Evolutionary conservation across 192 early-diverging fungal genomes (phyloP).

Genomic region (Entophlyctis luteolus): DNA sequence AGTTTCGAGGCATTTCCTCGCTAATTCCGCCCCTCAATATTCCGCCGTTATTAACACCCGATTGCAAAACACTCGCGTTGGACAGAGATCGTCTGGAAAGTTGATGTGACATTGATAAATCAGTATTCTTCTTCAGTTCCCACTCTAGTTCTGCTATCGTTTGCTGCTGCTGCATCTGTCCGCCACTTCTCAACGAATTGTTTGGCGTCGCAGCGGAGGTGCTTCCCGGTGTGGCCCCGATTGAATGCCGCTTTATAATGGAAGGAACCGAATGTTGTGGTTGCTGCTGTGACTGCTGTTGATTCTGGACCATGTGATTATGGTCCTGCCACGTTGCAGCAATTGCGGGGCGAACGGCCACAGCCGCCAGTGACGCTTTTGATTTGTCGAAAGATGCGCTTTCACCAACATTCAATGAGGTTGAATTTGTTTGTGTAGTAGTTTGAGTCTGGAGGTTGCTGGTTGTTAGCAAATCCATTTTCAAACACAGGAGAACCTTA

Average conservation of each 20-base stretch:
- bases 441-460: background rate
- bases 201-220: too few species aligned
- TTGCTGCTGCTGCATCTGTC: background rate
- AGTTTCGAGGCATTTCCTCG: background rate
- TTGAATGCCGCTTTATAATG: background rate
- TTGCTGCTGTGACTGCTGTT: background rate
- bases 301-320: background rate
- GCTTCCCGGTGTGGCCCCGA: background rate
- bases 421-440: background rate
- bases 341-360: background rate
- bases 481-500: too few species aligned
- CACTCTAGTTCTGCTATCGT: background rate
- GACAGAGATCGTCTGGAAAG: background rate
- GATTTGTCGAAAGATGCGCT: background rate
- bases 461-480: background rate
- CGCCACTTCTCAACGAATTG: background rate
- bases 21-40: too few species aligned
- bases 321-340: conserved; percentile 1
- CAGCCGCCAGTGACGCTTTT: background rate
- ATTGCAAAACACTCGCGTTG: background rate
- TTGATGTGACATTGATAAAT: background rate
- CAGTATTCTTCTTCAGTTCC: conserved; percentile 1
- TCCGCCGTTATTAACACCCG: too few species aligned
- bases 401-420: background rate
- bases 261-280: background rate